Evolutionary conservation across 257 asterid species (phyloP).

Genomic region (Nicotiana benthamiana): DNA sequence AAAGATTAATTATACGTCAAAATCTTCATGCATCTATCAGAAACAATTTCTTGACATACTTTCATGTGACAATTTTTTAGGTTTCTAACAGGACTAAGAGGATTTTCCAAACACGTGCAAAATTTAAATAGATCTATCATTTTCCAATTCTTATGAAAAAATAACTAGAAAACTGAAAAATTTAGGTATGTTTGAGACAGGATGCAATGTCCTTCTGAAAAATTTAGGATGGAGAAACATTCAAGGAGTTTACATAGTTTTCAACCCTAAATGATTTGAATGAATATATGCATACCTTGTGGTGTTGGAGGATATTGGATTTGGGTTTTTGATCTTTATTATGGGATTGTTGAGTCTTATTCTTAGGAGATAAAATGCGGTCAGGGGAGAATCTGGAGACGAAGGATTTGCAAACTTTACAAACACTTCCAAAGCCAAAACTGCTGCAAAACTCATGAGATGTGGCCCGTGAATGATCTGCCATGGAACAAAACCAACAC

Average conservation of each 20-base stretch:
- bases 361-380: conserved; percentile 18
- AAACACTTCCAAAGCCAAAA: conserved; percentile 36
- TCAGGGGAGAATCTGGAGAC: conserved; percentile 38
- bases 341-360: background rate
- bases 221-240: background rate
- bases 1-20: background rate
- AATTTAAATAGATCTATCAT: background rate
- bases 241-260: background rate
- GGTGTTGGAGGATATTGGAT: conserved; percentile 16
- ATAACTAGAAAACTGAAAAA: background rate
- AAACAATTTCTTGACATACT: background rate
- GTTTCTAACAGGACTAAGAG: too few relatives aligned
- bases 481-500: conserved; percentile 26
- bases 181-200: background rate
- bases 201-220: too few relatives aligned
- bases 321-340: conserved; percentile 19
- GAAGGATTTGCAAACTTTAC: conserved; percentile 46
- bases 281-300: conserved; percentile 13
- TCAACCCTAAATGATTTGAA: background rate
- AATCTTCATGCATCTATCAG: background rate
- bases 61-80: background rate
- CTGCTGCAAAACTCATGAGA: conserved; percentile 30
- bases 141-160: background rate
- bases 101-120: background rate
- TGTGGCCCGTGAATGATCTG: conserved; percentile 37